phyloP scores from a whole-genome alignment of 1,139 yeast genomes.

The Yamadazyma epiphylla region DNA sequence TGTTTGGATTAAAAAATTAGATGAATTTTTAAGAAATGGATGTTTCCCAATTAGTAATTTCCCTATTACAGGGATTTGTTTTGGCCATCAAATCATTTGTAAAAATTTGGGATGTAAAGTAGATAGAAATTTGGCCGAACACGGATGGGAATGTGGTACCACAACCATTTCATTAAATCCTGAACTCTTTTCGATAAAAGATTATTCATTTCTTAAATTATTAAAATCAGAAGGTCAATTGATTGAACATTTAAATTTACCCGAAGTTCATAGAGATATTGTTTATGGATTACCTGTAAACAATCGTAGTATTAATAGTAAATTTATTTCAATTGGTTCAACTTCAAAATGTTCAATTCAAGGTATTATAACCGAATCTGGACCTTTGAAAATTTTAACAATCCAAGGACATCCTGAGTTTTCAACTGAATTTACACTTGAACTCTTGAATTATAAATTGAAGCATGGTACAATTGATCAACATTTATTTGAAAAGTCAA shows the following conservation, averaged over 20 bases:
- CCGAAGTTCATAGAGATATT: constrained; percentile 71
- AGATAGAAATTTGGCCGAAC: constrained; percentile 42
- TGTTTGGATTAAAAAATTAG: constrained; percentile 51
- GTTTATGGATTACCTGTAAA: constrained; percentile 42
- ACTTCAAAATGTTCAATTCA: constrained; percentile 58
- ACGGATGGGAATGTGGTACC: constrained; percentile 76
- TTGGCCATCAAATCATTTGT: constrained; percentile 81
- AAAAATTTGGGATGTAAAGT: constrained; percentile 62
- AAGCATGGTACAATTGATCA: constrained; percentile 15
- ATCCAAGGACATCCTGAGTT: constrained; percentile 95
- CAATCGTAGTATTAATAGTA: constrained; percentile 8
- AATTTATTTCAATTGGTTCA: constrained; percentile 46
- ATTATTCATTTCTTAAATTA: constrained; percentile 18
- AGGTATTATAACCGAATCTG: constrained; percentile 49
- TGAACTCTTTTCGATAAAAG: constrained; percentile 26
- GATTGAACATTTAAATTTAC: constrained; percentile 33
- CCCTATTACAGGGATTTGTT: constrained; percentile 69
- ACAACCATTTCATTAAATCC: constrained; percentile 47
- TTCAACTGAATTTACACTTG: constrained; percentile 29
- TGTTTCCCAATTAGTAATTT: constrained; percentile 22
- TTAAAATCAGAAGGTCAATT: constrained; percentile 15
- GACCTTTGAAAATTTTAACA: constrained; percentile 47
- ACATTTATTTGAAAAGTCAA: constrained; percentile 21
- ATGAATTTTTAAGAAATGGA: constrained; percentile 34
- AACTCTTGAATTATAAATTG: constrained; percentile 19